Evolutionary conservation across 345 rosid species (phyloP).

Genomic region (Heritiera fomes): DNA sequence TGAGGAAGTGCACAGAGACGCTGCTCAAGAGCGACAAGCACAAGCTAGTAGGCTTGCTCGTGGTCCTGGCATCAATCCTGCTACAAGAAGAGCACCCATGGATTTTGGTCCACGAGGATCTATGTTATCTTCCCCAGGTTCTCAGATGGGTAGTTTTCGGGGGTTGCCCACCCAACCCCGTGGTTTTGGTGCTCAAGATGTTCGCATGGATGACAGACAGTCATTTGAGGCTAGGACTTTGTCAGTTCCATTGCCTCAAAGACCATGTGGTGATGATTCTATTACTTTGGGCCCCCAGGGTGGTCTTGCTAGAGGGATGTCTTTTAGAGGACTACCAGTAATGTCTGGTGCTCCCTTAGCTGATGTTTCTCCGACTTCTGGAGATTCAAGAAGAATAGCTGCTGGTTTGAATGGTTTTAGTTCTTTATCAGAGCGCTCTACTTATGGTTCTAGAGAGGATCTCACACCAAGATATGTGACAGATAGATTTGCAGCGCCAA

Average conservation of each 20-base stretch:
- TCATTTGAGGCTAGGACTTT: conserved; percentile 66
- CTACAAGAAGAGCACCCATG: conserved; percentile 64
- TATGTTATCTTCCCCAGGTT: conserved; percentile 62
- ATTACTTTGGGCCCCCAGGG: conserved; percentile 96
- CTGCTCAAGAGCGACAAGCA: conserved; percentile 91
- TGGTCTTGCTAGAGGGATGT: conserved; percentile 93
- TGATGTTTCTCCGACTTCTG: conserved; percentile 50
- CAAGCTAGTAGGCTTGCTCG: conserved; percentile 73
- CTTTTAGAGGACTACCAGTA: conserved; percentile 62
- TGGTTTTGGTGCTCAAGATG: conserved; percentile 70
- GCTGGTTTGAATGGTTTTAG: conserved; percentile 61
- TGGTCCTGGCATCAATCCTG: conserved; percentile 57
- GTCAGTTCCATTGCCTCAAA: conserved; percentile 74
- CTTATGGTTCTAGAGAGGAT: conserved; percentile 51
- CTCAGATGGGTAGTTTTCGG: conserved; percentile 72
- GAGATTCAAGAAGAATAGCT: conserved; percentile 60
- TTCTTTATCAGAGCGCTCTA: conserved; percentile 41
- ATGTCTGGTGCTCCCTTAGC: conserved; percentile 36
- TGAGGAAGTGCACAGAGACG: conserved; percentile 97
- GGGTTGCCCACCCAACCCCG: conserved; percentile 64
- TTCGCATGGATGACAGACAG: conserved; percentile 71
- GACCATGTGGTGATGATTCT: conserved; percentile 65
- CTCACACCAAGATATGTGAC: conserved; percentile 41
- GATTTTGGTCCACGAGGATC: conserved; percentile 80
- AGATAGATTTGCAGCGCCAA: conserved; percentile 54